A percentile compares a stretch with the other conserved stretches of the same genome.
Conservation (phyloP, 139 green algal species). For the Protoeuglena noctilucae region DNA sequence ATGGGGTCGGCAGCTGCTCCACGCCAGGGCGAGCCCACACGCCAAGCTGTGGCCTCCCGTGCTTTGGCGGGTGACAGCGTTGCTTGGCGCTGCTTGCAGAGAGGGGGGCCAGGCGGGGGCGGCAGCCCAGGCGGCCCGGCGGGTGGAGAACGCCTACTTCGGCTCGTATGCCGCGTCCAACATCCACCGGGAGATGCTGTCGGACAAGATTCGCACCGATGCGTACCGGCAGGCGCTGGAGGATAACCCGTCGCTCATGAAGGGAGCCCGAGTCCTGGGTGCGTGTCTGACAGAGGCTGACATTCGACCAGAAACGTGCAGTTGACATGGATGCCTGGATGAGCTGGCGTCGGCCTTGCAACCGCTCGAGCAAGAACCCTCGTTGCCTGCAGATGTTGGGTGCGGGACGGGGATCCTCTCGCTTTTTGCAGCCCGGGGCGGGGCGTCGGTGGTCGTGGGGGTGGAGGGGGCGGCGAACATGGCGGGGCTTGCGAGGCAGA, state of each 20-base stretch:
- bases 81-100: too few relatives aligned
- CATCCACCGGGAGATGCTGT: constrained; percentile 84
- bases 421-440: constrained; percentile 71
- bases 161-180: constrained; percentile 72
- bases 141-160: constrained; percentile 68
- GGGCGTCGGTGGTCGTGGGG: constrained; percentile 51
- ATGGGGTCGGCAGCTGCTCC: too few relatives aligned
- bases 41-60: too few relatives aligned
- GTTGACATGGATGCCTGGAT: too few relatives aligned
- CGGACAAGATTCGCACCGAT: constrained; percentile 60
- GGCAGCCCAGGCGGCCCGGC: background rate
- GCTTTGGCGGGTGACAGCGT: too few relatives aligned
- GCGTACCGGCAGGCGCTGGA: constrained; percentile 63
- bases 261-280: constrained; percentile 49
- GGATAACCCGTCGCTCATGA: constrained; percentile 51
- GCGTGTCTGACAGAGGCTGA: too few relatives aligned
- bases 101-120: too few relatives aligned
- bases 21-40: too few relatives aligned
- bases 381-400: too few relatives aligned
- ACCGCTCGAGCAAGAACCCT: too few relatives aligned
- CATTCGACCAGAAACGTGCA: too few relatives aligned
- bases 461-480: constrained; percentile 16
- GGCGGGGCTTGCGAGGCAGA: background rate
- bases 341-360: too few relatives aligned
- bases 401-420: constrained; percentile 88